A percentile compares a stretch with the other conserved stretches of the same genome.
phyloP scores from a whole-genome alignment of 495 filamentous ascomycete species.

The Hypoxylon fuscum region DNA sequence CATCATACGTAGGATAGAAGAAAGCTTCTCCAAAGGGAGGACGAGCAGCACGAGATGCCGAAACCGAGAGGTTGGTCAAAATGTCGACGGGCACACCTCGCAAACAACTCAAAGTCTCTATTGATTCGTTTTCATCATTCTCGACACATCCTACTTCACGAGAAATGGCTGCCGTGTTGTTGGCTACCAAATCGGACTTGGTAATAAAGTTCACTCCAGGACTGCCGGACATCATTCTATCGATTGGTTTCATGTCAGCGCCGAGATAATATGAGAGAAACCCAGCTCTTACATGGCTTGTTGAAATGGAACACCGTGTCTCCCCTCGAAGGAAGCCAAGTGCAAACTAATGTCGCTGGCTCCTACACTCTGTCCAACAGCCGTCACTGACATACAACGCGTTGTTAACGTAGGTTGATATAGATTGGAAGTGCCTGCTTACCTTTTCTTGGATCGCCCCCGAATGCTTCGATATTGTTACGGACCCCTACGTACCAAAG shows the following conservation, averaged over 20 bases:
- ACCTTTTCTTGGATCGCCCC: constrained; percentile 13
- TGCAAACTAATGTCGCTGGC: constrained; percentile 9
- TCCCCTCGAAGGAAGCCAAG: constrained; percentile 3
- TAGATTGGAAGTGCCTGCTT: too few relatives aligned
- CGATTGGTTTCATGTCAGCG: too few relatives aligned
- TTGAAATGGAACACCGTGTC: constrained; percentile 9
- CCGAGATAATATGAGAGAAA: too few relatives aligned
- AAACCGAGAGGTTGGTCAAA: constrained; percentile 9
- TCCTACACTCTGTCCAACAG: constrained; percentile 15
- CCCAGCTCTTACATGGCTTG: constrained; percentile 17
- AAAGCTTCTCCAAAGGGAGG: constrained; percentile 18
- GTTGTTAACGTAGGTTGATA: too few relatives aligned
- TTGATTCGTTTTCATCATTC: constrained; percentile 7
- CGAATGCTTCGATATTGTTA: constrained; percentile 15
- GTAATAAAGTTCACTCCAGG: constrained; percentile 9
- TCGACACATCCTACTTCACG: constrained; percentile 8
- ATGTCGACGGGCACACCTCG: constrained; percentile 3
- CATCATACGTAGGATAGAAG: constrained; percentile 22
- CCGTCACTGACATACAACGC: too few relatives aligned
- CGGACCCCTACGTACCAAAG: constrained; percentile 7
- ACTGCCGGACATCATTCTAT: constrained; percentile 13
- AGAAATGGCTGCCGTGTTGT: constrained; percentile 11
- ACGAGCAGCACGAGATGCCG: constrained; percentile 12
- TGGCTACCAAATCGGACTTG: constrained; percentile 8
- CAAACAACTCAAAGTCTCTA: constrained; percentile 10